Evolutionary conservation across 202 grass and related monocot species (phyloP), one percentile per base, ranked within the genome.

Genomic region (Carex arenaria): DNA sequence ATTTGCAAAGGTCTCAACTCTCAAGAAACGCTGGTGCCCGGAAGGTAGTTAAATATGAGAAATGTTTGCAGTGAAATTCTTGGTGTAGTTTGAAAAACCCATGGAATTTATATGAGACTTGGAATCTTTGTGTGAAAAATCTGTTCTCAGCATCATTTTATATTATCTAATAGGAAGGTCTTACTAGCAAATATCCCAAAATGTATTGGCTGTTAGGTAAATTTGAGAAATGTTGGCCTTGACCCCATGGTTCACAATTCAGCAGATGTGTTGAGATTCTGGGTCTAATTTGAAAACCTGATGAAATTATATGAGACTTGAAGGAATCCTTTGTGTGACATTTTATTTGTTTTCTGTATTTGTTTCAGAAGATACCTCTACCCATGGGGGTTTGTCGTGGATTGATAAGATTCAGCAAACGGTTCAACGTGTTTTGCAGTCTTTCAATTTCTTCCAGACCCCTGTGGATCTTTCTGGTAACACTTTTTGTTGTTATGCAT

Each of bases 401-500:
- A 53, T 95, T 72, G 93, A 89, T 54, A 98, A 93, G 80, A 95
- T 98, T 88, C 91, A 93, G 62, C 89, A 90, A 84, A 92, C 89
- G 19, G 89, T 93, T 72, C 91, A 94, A 64, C 86, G 85, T 94
- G 89, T 99, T 90, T 59, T 99, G 68, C 89, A 91, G 90, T 85
- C 87, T 69, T 96, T 96, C 75, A 92, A 96, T 83, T 87, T 99
- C 87, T 99, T 99, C 81, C 92, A 89, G 69, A 89, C 89, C 82
- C 93, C 93, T 73, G 89, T 99, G 49, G 90, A 99, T 88, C 79
- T 99, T 76, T 96, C 96, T 84, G 96, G 96, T 96, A 89, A 89
- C 64, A 56, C 59, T 54, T 86, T 83, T 85, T 28, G 7, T 42
- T 86, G 26, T 64, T 81, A 75, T 86, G 81, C 36, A 42, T 3